Conservation (phyloP, 148 eudicot species). For the Cornus kousa region DNA sequence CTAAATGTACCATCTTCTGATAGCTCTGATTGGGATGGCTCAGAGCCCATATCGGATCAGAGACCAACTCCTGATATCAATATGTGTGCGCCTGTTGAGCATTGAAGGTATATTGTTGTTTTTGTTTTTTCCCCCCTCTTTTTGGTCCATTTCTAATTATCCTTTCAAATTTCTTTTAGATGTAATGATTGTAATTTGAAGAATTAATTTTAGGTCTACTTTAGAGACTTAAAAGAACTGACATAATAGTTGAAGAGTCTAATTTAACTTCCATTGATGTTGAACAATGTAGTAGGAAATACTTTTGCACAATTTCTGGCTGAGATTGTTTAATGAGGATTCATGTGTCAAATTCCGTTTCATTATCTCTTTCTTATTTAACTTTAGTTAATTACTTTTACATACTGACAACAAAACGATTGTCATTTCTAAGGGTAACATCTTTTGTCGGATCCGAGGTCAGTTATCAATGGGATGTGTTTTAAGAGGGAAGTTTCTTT, state of each 20-base stretch:
- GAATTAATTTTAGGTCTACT: constrained; percentile 7
- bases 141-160: too few species aligned
- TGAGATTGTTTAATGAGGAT: constrained; percentile 1
- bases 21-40: constrained; percentile 28
- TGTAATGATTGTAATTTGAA: not conserved
- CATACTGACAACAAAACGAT: too few species aligned
- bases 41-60: constrained; percentile 25
- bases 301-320: not conserved
- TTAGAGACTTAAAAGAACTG: constrained; percentile 9
- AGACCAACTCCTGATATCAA: constrained; percentile 42
- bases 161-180: too few species aligned
- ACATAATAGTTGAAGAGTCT: constrained; percentile 5
- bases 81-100: constrained; percentile 27
- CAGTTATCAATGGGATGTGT: not conserved
- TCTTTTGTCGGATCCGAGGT: not conserved
- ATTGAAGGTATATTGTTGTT: not conserved
- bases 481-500: not conserved
- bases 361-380: not conserved
- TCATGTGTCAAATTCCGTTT: not conserved
- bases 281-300: constrained; percentile 4
- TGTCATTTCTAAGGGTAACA: too few species aligned
- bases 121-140: not conserved
- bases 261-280: constrained; percentile 4
- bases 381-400: not conserved
- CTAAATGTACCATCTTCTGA: constrained; percentile 38